phyloP scores from a whole-genome alignment of 257 asterid genomes.

The Petunia axillaris region DNA sequence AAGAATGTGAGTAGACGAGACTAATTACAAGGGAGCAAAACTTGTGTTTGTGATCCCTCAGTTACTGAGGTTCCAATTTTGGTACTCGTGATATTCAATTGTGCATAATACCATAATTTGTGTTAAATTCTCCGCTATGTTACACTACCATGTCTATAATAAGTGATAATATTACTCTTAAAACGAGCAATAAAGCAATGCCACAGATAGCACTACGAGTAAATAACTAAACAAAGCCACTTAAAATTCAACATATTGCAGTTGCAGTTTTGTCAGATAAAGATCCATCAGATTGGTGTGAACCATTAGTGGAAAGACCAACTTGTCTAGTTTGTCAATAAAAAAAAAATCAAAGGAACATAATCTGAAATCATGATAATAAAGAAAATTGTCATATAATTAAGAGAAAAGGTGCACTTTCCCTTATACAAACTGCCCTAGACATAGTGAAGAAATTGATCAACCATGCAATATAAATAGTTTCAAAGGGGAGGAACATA shows the following conservation, averaged over 20 bases:
- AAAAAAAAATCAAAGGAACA: neutral
- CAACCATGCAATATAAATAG: neutral
- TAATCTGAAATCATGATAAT: neutral
- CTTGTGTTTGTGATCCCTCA: neutral
- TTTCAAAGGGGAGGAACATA: conserved; percentile 27
- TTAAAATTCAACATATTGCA: neutral
- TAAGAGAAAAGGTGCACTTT: neutral
- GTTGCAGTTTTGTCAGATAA: neutral
- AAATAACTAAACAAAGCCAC: neutral
- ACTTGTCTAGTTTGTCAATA: neutral
- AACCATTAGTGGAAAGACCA: neutral
- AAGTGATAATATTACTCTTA: neutral
- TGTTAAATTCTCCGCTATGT: neutral
- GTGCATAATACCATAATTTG: neutral
- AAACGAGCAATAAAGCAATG: neutral
- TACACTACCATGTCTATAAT: neutral
- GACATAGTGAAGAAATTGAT: neutral
- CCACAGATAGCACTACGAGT: neutral
- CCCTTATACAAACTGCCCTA: neutral
- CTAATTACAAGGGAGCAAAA: neutral
- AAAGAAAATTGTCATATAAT: neutral
- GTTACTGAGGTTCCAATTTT: neutral
- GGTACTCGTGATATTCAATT: neutral
- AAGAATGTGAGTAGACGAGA: neutral
- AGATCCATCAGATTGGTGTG: neutral